Base-by-base conservation (phyloP, 1,139 yeast species). In the Kurtzmaniella quercitrusa region DNA sequence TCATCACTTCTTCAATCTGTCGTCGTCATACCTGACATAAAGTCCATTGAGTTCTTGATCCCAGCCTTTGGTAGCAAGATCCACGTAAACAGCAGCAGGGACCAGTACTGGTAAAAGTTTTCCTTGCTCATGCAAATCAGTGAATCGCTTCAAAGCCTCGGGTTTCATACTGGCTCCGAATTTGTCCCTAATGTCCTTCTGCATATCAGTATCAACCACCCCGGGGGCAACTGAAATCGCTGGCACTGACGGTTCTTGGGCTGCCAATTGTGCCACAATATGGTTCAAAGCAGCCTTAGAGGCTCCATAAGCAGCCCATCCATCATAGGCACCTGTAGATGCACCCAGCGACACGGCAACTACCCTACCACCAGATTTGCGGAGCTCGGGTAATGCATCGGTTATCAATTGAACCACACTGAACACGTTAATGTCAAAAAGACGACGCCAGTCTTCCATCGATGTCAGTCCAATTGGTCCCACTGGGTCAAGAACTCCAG, bases 281-380 rank as follows among this genome's bases (percentile, higher is more conserved):
- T 83, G 89, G 61, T 91, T 88, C 45, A 89, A 60, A 0, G 96
- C 96, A 0, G 96, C 96, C 63, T 91, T 91, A 15, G 96, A 81
- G 2, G 89, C 69, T 1, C 96, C 95, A 55, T 91, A 91, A 3
- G 96, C 95, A 32, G 84, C 83, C 96, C 96, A 89, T 11, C 91
- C 89, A 50, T 61, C 60, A 54, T 80, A 81, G 15, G 80, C 66
- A 38, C 68, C 69, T 1, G 72, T 67, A 2, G 91, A 74, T 0
- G 98, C 97, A 6, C 96, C 97, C 1, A 95, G 86, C 20, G 94
- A 85, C 0, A 89, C 96, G 44, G 84, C 80, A 16, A 91, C 71
- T 26, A 85, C 70, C 39, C 71, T 74, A 1, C 94, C 93, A n/a
- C 72, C 61, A 2, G 78, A 50, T 45, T 72, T 60, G 33, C 80